Base-by-base conservation (phyloP, 306 rosid genomes). In the Gastrolobium bilobum region DNA sequence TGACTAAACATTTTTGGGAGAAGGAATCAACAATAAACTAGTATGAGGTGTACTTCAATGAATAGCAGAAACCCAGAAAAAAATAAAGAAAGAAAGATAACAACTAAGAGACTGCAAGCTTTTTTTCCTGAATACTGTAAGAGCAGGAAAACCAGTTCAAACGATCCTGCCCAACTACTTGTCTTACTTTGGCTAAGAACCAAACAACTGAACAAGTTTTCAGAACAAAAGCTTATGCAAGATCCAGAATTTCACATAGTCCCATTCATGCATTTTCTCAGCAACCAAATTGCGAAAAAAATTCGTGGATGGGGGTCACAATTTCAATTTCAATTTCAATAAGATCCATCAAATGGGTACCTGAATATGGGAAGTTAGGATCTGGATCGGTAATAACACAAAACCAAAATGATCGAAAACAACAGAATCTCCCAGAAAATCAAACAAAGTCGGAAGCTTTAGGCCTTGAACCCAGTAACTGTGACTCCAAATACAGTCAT, bases 321-420 rank as follows among this genome's bases (percentile, higher is more conserved):
- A 71, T 60, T 20, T 57, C n/a, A 87, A 60, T 64, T 31, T 43
- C 52, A 87, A 68, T 72, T 33, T 61, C 60, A 81, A 40, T 81
- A 81, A 73, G 88, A 90, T 90, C 87, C 68, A 42, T 26, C 46
- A 76, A 84, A 73, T 52, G 84, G 87, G 86, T 87, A 86, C 93
- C 97, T 84, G 89, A 78, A 83, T 29, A 76, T 15, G 44, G 75
- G 58, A 86, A 71, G 85, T 84, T 10, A 46, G 64, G 54, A 87
- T 83, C 84, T 77, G 86, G 91, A 82, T 90, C 93, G 66, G 83
- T 79, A 60, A 79, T 63, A 74, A 35, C 15, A 37, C 69, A 73
- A 59, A 59, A 35, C 70, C 59, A 61, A 75, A 78, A 40, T 71
- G 72, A 71, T 76, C 5, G 56, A 29, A 73, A 66, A n/a, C 79